Percentiles rank a stretch among this genome's conserved stretches.
Evolutionary conservation across 2,329 filamentous ascomycete genomes (phyloP).

Genomic region (Alternaria hordeiaustralica): DNA sequence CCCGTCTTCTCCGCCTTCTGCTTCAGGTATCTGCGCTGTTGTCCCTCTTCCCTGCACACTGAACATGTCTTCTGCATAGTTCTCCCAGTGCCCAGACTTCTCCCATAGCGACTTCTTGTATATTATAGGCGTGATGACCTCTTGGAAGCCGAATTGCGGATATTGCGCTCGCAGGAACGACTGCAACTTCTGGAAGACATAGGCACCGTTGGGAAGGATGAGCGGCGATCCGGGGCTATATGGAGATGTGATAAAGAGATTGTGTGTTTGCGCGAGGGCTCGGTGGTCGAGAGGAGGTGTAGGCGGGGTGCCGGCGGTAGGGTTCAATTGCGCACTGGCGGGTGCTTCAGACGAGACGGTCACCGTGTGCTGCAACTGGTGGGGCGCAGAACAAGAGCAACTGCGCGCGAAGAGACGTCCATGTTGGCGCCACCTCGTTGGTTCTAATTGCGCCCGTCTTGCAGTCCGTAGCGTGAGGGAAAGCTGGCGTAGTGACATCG

Average conservation of each 20-base stretch:
- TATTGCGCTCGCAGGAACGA: slow-evolving; percentile 85
- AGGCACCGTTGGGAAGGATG: slow-evolving; percentile 80
- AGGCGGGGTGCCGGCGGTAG: slow-evolving; percentile 42
- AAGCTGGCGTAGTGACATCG: slow-evolving; percentile 42
- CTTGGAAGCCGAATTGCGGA: slow-evolving; percentile 81
- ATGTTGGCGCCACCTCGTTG: slow-evolving; percentile 7
- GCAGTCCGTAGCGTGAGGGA: slow-evolving; percentile 19
- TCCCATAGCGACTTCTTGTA: slow-evolving; percentile 90
- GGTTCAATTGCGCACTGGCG: slow-evolving; percentile 34
- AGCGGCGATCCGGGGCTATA: slow-evolving; percentile 88
- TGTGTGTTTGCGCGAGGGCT: slow-evolving; percentile 62
- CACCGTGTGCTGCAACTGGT: slow-evolving; percentile 32
- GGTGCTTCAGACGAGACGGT: slow-evolving; percentile 22
- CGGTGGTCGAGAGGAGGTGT: slow-evolving; percentile 58
- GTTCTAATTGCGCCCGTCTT: slow-evolving; percentile 13
- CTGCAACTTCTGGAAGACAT: slow-evolving; percentile 83
- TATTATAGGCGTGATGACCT: slow-evolving; percentile 88
- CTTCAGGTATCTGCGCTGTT: slow-evolving; percentile 50
- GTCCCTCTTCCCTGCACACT: slow-evolving; percentile 69
- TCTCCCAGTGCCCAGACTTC: slow-evolving; percentile 84
- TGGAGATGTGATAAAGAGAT: slow-evolving; percentile 77
- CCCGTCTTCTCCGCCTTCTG: slow-evolving; percentile 64
- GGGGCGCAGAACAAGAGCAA: slow-evolving; percentile 46
- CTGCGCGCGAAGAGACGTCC: slow-evolving; percentile 20
- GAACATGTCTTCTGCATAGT: slow-evolving; percentile 93